Conservation (phyloP, 2,329 filamentous ascomycete species). For the Penicillium brasilianum region DNA sequence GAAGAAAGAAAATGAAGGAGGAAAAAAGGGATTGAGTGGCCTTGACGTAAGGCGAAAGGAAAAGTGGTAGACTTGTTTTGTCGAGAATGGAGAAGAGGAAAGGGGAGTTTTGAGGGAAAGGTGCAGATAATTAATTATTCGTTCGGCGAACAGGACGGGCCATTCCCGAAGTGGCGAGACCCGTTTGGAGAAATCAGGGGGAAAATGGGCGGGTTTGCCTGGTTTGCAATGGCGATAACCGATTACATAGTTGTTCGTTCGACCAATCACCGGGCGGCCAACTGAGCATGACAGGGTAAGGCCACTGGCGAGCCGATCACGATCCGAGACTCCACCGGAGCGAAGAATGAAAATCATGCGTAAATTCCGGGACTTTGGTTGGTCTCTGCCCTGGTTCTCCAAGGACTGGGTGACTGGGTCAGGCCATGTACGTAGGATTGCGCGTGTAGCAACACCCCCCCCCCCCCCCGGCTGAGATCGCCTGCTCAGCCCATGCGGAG, state of each 20-base stretch:
- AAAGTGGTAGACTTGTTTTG: no score
- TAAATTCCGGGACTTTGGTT: conserved; percentile 18
- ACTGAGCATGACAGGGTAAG: conserved; percentile 24
- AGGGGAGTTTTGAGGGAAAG: conserved; percentile 13
- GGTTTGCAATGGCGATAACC: neutral
- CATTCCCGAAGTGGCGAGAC: conserved; percentile 45
- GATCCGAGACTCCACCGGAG: conserved; percentile 30
- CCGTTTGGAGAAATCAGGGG: conserved; percentile 20
- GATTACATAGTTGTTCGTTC: neutral
- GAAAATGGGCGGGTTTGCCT: no score
- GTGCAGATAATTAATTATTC: conserved; percentile 15
- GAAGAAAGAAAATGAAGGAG: neutral
- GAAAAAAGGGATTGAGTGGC: neutral
- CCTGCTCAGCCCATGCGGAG: conserved; percentile 1
- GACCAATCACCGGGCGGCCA: neutral
- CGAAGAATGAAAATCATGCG: conserved; percentile 12
- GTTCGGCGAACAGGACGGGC: conserved; percentile 19
- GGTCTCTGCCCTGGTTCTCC: no score
- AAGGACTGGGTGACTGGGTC: no score
- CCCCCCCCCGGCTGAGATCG: neutral
- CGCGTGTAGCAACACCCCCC: neutral
- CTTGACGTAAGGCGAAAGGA: no score
- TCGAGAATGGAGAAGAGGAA: conserved; percentile 3
- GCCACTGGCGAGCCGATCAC: conserved; percentile 41
- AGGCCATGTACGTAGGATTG: conserved; percentile 4